Evolutionary conservation across 305 asterid species (phyloP).

Genomic region (Fraxinus nigra): DNA sequence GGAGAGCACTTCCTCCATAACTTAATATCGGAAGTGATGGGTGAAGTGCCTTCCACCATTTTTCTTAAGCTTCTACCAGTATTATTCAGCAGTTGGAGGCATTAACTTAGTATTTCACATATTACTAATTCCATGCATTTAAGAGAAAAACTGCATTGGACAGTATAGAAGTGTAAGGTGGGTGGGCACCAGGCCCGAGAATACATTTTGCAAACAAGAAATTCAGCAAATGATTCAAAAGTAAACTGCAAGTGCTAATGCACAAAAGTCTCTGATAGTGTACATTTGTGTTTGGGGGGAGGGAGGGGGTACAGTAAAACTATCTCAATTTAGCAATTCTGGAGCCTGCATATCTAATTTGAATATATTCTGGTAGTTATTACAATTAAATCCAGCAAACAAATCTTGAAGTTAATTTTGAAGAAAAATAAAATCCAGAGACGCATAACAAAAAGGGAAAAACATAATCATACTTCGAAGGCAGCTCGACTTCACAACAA

Average conservation of each 20-base stretch:
- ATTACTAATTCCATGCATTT: background rate
- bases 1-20: slow-evolving; percentile 10
- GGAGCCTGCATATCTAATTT: background rate
- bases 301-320: background rate
- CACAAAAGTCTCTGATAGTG: background rate
- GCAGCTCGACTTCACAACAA: slow-evolving; percentile 89
- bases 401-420: no score
- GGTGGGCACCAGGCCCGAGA: background rate
- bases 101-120: background rate
- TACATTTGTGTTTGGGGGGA: background rate
- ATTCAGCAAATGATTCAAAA: background rate
- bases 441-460: background rate
- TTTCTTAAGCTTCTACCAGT: background rate
- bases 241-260: background rate
- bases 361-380: background rate
- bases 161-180: background rate
- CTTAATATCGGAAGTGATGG: slow-evolving; percentile 12
- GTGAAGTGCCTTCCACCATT: background rate
- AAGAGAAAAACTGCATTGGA: background rate
- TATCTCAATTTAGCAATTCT: background rate
- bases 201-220: background rate
- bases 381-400: background rate
- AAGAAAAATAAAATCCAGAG: background rate
- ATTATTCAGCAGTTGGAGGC: background rate
- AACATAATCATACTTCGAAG: slow-evolving; percentile 67